A percentile compares a stretch with the other conserved stretches of the same genome.
phyloP scores from a whole-genome alignment of 352 stramenopile species.

The Aphanomyces astaci region DNA sequence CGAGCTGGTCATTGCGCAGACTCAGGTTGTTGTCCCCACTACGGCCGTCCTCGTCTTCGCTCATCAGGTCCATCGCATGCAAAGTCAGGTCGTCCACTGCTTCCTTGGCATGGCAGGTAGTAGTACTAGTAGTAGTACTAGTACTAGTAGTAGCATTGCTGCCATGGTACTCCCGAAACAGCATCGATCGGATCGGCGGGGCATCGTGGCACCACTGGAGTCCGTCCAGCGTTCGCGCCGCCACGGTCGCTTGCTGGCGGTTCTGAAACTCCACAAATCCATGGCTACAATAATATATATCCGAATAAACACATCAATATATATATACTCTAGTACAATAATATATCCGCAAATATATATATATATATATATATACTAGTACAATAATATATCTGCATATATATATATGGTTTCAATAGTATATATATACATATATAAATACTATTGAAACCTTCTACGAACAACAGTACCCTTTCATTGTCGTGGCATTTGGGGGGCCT shows the following conservation, averaged over 20 bases:
- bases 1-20: conserved; percentile 77
- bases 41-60: conserved; percentile 21
- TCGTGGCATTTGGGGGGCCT: conserved; percentile 41
- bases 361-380: not conserved
- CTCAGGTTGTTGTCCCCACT: not conserved
- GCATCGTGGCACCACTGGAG: conserved; percentile 56
- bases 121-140: no score
- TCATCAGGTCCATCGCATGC: conserved; percentile 13
- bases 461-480: conserved; percentile 43
- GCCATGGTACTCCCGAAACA: conserved; percentile 78
- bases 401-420: no score
- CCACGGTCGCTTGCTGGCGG: conserved; percentile 44
- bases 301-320: not conserved
- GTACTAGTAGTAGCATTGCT: no score
- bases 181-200: conserved; percentile 50
- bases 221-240: conserved; percentile 52
- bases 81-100: not conserved
- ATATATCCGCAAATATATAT: not conserved
- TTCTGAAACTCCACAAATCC: conserved; percentile 82
- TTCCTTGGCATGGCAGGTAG: not conserved
- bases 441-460: no score
- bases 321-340: not conserved
- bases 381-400: not conserved
- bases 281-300: conserved; percentile 25
- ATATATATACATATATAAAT: no score